These are phyloP conservation scores for Rubia yunnanensis DNA, from an alignment of 257 asterid genomes.

Conservation along the genomic window DNA sequence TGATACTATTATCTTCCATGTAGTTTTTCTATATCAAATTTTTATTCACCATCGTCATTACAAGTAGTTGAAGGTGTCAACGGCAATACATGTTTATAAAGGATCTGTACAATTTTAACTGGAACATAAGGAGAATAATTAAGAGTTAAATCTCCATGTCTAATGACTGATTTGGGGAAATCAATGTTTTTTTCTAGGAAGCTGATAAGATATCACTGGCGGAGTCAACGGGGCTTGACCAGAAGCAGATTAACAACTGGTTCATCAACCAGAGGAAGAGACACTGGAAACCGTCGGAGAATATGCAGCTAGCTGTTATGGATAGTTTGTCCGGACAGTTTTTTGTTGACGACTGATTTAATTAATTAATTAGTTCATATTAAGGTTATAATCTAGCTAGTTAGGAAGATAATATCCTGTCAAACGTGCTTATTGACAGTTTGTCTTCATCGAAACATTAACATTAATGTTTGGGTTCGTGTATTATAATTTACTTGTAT, in stretches of 20 bases:
- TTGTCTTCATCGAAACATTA: background rate
- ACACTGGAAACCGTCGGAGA: constrained; percentile 93
- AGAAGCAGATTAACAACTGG: constrained; percentile 95
- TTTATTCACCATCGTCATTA: no score
- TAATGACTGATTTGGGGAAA: background rate
- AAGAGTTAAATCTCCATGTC: no score
- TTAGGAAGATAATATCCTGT: background rate
- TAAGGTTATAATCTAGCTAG: background rate
- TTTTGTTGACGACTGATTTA: constrained; percentile 37
- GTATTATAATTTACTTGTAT: background rate
- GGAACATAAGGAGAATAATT: no score
- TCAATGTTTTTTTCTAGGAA: constrained; percentile 34
- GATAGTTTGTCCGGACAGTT: constrained; percentile 57
- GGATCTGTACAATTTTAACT: no score
- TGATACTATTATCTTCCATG: no score
- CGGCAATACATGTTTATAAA: no score
- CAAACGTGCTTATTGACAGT: background rate
- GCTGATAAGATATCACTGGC: constrained; percentile 67
- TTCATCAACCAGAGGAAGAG: constrained; percentile 92
- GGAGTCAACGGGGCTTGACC: constrained; percentile 74
- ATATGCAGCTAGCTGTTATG: constrained; percentile 86
- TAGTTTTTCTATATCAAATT: no score
- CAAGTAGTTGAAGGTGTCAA: no score
- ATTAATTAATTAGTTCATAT: background rate
- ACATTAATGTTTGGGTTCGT: background rate